Conservation (phyloP, 2,329 filamentous ascomycete genomes). For the Chaetomium sp. region DNA sequence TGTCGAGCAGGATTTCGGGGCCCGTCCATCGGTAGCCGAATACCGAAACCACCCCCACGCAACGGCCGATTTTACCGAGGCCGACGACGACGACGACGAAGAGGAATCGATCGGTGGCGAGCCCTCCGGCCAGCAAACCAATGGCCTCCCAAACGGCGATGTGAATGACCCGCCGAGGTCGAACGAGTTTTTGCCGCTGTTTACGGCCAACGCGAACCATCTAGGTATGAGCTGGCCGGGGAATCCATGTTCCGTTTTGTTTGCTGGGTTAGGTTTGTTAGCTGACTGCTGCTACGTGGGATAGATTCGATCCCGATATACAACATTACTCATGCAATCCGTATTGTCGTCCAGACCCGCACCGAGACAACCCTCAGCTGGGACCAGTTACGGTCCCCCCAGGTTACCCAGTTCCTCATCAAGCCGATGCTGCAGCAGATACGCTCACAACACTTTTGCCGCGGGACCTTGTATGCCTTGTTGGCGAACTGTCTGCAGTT, state of each 20-base stretch:
- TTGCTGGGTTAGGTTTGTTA: conserved; percentile 16
- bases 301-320: conserved; percentile 82
- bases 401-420: conserved; percentile 90
- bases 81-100: conserved; percentile 47
- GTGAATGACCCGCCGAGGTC: conserved; percentile 27
- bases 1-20: conserved; percentile 15
- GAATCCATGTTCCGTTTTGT: background rate
- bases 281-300: conserved; percentile 14
- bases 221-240: conserved; percentile 48
- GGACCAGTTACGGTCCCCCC: conserved; percentile 93
- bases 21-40: conserved; percentile 25
- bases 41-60: conserved; percentile 44
- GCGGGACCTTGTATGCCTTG: conserved; percentile 80
- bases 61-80: conserved; percentile 60
- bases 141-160: conserved; percentile 29
- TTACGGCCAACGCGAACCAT: conserved; percentile 59
- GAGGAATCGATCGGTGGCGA: conserved; percentile 33
- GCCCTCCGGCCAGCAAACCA: conserved; percentile 25
- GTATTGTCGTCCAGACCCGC: conserved; percentile 72
- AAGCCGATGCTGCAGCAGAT: conserved; percentile 95
- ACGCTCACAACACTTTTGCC: conserved; percentile 71
- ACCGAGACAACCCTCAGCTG: conserved; percentile 90
- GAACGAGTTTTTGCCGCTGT: conserved; percentile 59
- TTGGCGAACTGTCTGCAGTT: conserved; percentile 95
- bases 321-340: conserved; percentile 82